Evolutionary conservation across 345 rosid genomes (phyloP).

Genomic region (Kernera saxatilis): DNA sequence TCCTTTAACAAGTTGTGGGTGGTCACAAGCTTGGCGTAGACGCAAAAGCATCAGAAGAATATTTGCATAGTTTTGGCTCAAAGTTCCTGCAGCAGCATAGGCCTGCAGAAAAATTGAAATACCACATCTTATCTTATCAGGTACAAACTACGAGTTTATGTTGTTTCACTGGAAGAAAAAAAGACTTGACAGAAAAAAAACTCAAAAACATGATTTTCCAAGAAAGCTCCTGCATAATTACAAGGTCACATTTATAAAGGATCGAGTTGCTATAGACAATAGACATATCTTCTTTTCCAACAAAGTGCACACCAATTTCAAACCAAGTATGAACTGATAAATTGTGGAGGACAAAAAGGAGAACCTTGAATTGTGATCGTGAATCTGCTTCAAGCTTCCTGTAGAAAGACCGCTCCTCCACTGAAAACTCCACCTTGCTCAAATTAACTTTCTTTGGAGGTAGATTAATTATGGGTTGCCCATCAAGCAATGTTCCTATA

Average conservation of each 20-base stretch:
- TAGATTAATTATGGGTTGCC: conserved; percentile 72
- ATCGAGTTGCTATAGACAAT: neutral
- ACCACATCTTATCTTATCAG: conserved; percentile 9
- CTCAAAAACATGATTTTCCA: conserved; percentile 7
- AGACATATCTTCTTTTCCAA: neutral
- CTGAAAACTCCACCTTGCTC: conserved; percentile 71
- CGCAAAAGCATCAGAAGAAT: conserved; percentile 97
- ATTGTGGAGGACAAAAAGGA: conserved; percentile 1
- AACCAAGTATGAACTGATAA: neutral
- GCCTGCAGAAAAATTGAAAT: conserved; percentile 47
- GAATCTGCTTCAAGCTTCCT: conserved; percentile 76
- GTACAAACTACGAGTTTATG: neutral
- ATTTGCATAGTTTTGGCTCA: conserved; percentile 90
- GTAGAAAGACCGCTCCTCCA: conserved; percentile 84
- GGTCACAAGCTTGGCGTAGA: conserved; percentile 97
- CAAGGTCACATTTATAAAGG: neutral
- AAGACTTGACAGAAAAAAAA: neutral
- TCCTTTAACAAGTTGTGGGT: conserved; percentile 76
- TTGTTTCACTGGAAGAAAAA: neutral
- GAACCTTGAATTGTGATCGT: conserved; percentile 75
- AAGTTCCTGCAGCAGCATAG: conserved; percentile 89
- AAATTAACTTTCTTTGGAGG: conserved; percentile 69
- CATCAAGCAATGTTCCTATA: conserved; percentile 81
- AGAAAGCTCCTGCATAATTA: neutral
- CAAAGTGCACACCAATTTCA: neutral